These are phyloP conservation scores for Phytophthora parvispora DNA, from an alignment of 352 stramenopile species.

Conservation along the genomic window DNA sequence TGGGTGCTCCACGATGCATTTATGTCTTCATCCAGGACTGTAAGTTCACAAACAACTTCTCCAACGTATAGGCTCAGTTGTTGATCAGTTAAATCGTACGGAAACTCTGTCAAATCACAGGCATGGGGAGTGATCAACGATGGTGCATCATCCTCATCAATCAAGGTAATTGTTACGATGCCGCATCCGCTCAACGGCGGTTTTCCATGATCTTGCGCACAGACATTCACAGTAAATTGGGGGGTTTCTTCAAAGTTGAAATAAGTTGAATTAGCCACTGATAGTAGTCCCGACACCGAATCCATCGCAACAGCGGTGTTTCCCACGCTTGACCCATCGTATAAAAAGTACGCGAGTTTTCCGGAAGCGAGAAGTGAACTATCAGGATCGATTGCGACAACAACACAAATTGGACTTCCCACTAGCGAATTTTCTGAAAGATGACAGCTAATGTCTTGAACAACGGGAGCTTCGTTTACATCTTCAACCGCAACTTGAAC, in stretches of 20 bases:
- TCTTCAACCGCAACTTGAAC: constrained; percentile 21
- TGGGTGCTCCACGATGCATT: constrained; percentile 26
- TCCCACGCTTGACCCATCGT: neutral
- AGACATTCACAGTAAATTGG: constrained; percentile 8
- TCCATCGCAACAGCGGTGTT: constrained; percentile 19
- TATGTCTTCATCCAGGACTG: constrained; percentile 25
- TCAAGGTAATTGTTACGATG: constrained; percentile 10
- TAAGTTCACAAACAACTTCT: constrained; percentile 20
- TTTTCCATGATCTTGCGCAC: constrained; percentile 24
- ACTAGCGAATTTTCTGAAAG: constrained; percentile 20
- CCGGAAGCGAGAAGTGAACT: constrained; percentile 1
- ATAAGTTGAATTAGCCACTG: constrained; percentile 20
- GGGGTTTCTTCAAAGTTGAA: constrained; percentile 23
- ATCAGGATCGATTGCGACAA: constrained; percentile 29
- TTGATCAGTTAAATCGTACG: constrained; percentile 25
- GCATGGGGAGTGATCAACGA: constrained; percentile 15
- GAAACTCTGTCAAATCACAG: constrained; percentile 24
- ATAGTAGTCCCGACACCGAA: constrained; percentile 14
- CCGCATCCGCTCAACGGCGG: constrained; percentile 18
- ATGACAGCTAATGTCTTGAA: constrained; percentile 16
- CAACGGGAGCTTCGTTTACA: constrained; percentile 29
- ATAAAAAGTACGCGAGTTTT: constrained; percentile 16
- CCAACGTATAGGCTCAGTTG: constrained; percentile 20
- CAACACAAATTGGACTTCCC: constrained; percentile 18
- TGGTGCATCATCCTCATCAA: constrained; percentile 29